These are phyloP conservation scores for Colletotrichum incanum DNA, from an alignment of 2,329 filamentous ascomycete species.

Conservation along the genomic window DNA sequence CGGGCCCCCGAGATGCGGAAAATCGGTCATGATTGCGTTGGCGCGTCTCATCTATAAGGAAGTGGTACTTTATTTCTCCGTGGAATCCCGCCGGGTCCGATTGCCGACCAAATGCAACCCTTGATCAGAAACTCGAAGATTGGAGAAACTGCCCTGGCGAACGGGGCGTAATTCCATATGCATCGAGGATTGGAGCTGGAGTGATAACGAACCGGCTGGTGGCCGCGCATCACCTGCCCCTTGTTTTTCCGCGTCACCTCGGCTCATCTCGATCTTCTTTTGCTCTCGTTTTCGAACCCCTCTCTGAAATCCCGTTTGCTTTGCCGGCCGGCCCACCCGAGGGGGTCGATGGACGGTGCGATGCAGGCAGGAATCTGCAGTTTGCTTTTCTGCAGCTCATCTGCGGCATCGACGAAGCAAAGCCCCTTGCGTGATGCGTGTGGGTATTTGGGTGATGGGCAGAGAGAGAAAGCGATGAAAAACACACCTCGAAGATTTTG, in stretches of 20 bases:
- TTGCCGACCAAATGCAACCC: slow-evolving; percentile 8
- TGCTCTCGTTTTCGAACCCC: neutral
- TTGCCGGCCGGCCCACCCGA: neutral
- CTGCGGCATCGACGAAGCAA: slow-evolving; percentile 6
- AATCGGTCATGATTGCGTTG: slow-evolving; percentile 24
- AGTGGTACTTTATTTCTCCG: slow-evolving; percentile 1
- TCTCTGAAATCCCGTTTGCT: neutral
- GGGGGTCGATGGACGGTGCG: neutral
- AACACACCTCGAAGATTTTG: neutral
- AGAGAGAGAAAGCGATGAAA: neutral
- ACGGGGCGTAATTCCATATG: neutral
- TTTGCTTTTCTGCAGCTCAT: slow-evolving; percentile 1
- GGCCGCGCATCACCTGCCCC: slow-evolving; percentile 14
- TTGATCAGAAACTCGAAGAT: neutral
- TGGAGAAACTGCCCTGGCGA: neutral
- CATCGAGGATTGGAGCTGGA: neutral
- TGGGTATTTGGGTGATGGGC: slow-evolving; percentile 3
- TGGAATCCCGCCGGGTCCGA: slow-evolving; percentile 1
- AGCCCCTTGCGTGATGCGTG: neutral
- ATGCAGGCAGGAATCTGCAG: neutral
- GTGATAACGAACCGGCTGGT: slow-evolving; percentile 8
- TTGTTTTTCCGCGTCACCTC: slow-evolving; percentile 23
- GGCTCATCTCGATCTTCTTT: slow-evolving; percentile 5
- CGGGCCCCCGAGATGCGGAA: neutral
- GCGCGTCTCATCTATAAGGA: slow-evolving; percentile 33